These are phyloP conservation scores for Plantago elongata DNA, from an alignment of 257 asterid genomes.

Conservation along the genomic window DNA sequence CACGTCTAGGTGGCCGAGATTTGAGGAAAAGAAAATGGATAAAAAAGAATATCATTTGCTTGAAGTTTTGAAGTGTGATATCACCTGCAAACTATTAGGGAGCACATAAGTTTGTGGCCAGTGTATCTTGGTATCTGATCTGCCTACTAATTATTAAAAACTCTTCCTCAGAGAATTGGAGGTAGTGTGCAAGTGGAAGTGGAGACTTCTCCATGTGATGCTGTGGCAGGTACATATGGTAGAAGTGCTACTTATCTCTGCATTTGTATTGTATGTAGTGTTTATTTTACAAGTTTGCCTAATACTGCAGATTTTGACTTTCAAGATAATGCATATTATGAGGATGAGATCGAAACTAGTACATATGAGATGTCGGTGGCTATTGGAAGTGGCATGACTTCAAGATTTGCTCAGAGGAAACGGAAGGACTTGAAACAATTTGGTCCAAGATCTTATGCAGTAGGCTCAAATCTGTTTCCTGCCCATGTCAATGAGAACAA, in stretches of 20 bases:
- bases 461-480: conserved; percentile 50
- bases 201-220: conserved; percentile 71
- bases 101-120: not conserved
- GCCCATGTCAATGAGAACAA: conserved; percentile 53
- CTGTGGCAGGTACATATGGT: conserved; percentile 52
- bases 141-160: conserved; percentile 13
- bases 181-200: conserved; percentile 63
- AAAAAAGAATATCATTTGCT: not conserved
- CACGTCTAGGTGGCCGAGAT: too few relatives aligned
- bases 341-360: conserved; percentile 81
- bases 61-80: not conserved
- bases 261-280: conserved; percentile 18
- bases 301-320: conserved; percentile 47
- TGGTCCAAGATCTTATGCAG: conserved; percentile 49
- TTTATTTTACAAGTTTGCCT: conserved; percentile 21
- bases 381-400: conserved; percentile 47
- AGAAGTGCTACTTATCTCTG: conserved; percentile 15
- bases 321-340: conserved; percentile 53
- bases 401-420: conserved; percentile 61
- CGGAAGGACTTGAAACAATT: conserved; percentile 52
- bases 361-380: conserved; percentile 43
- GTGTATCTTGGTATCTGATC: conserved; percentile 12
- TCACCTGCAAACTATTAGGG: conserved; percentile 3
- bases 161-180: conserved; percentile 54
- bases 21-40: not conserved